These are phyloP conservation scores for Cornus suecica DNA, from an alignment of 148 eudicot species.

Conservation along the genomic window DNA sequence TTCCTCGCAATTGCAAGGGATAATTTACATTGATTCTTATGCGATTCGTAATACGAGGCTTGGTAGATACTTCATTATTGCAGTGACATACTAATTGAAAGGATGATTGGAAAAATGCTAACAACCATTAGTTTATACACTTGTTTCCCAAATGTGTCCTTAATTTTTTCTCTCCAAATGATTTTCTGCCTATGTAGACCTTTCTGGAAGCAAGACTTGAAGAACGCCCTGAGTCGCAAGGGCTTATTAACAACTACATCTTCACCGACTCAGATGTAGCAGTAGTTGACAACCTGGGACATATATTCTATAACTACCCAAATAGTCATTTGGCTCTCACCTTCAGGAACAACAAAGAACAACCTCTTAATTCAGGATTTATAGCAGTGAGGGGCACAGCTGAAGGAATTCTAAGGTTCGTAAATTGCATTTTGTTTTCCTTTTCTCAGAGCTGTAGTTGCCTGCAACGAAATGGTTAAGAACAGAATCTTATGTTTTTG, in stretches of 20 bases:
- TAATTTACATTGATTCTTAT: background rate
- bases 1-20: background rate
- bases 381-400: slow-evolving; percentile 86
- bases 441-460: background rate
- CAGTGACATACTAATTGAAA: background rate
- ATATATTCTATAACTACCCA: slow-evolving; percentile 52
- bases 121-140: too few relatives aligned
- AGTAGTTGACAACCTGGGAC: slow-evolving; percentile 73
- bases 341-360: slow-evolving; percentile 94
- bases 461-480: background rate
- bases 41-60: background rate
- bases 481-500: background rate
- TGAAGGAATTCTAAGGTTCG: slow-evolving; percentile 72
- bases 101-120: background rate
- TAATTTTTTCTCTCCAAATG: background rate
- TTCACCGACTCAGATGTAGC: slow-evolving; percentile 94
- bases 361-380: slow-evolving; percentile 93
- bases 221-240: slow-evolving; percentile 39
- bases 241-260: slow-evolving; percentile 53
- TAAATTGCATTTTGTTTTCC: background rate
- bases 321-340: slow-evolving; percentile 84
- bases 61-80: too few relatives aligned
- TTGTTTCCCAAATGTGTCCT: too few relatives aligned
- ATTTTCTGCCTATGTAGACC: slow-evolving; percentile 42
- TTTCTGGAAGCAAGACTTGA: slow-evolving; percentile 64